Evolutionary conservation across 2,329 filamentous ascomycete genomes (phyloP).

Genomic region (Fusarium burgessii): DNA sequence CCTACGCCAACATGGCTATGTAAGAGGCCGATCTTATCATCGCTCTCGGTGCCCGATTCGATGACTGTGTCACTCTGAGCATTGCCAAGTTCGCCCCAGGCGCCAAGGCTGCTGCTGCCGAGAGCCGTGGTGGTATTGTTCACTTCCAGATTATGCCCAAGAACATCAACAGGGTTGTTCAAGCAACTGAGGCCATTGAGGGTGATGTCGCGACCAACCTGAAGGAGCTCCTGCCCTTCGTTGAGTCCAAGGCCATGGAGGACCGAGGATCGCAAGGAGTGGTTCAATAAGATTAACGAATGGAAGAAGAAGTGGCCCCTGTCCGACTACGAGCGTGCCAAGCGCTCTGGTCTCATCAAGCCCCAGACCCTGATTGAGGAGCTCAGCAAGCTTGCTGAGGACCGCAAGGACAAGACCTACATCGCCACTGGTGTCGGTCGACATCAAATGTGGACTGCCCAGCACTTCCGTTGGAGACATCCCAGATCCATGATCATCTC

Average conservation of each 20-base stretch:
- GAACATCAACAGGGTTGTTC: slow-evolving; percentile 99
- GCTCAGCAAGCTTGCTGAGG: slow-evolving; percentile 78
- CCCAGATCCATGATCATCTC: slow-evolving; percentile 96
- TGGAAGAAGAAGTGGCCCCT: slow-evolving; percentile 96
- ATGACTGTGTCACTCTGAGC: slow-evolving; percentile 90
- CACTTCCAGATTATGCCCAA: slow-evolving; percentile 99
- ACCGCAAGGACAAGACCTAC: slow-evolving; percentile 85
- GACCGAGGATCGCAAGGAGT: slow-evolving; percentile 79
- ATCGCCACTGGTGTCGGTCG: slow-evolving; percentile 96
- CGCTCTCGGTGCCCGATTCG: slow-evolving; percentile 91
- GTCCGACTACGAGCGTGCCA: slow-evolving; percentile 81
- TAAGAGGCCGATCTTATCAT: slow-evolving; percentile 97
- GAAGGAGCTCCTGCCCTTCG: slow-evolving; percentile 76
- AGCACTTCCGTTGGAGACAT: slow-evolving; percentile 94
- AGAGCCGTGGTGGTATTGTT: slow-evolving; percentile 91
- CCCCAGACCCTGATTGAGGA: slow-evolving; percentile 96
- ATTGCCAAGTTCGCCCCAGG: slow-evolving; percentile 89
- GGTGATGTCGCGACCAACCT: slow-evolving; percentile 90
- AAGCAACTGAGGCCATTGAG: slow-evolving; percentile 94
- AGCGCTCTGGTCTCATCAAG: slow-evolving; percentile 85
- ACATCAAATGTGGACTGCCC: slow-evolving; percentile 98
- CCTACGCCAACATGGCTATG: slow-evolving; percentile 98
- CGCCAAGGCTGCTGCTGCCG: slow-evolving; percentile 84
- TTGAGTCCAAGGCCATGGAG: slow-evolving; percentile 70
- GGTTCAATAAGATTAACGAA: slow-evolving; percentile 88